phyloP scores from a whole-genome alignment of 176 grass and related monocot genomes.

The Triticum monococcum region DNA sequence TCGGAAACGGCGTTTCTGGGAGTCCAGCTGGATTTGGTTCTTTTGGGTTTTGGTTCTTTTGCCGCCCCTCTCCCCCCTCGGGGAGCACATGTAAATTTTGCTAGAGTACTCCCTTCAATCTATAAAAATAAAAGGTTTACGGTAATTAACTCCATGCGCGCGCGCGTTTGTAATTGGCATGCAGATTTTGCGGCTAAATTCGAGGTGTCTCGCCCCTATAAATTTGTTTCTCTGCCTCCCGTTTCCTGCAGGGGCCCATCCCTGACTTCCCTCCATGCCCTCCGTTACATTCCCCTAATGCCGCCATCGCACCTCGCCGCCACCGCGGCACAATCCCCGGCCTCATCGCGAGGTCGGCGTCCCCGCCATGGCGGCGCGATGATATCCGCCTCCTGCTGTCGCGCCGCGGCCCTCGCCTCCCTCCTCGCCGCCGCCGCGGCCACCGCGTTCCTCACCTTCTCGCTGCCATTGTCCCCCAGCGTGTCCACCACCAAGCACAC shows the following conservation, averaged over 20 bases:
- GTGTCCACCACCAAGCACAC: neutral
- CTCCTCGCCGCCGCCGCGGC: constrained; percentile 9
- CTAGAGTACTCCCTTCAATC: too few species aligned
- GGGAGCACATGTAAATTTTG: too few species aligned
- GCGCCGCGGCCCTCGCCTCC: constrained; percentile 19
- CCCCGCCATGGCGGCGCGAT: constrained; percentile 2
- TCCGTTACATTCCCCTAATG: constrained; percentile 18
- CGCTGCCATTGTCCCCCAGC: constrained; percentile 6
- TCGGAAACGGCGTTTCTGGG: too few species aligned
- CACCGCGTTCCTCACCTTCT: constrained; percentile 12
- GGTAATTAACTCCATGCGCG: neutral
- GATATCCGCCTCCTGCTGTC: constrained; percentile 18
- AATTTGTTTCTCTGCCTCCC: neutral
- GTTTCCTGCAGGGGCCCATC: neutral
- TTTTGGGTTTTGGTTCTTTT: too few species aligned
- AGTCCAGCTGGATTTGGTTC: too few species aligned
- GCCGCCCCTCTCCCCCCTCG: too few species aligned
- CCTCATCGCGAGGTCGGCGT: neutral
- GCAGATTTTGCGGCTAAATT: constrained; percentile 7
- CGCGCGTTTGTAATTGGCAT: neutral
- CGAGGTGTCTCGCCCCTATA: neutral
- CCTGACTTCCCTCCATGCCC: constrained; percentile 17
- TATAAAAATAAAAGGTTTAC: too few species aligned
- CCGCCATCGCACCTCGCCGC: constrained; percentile 1
- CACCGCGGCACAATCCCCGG: neutral